phyloP scores from a whole-genome alignment of 495 filamentous ascomycete species.

The Xylaria telfairii region DNA sequence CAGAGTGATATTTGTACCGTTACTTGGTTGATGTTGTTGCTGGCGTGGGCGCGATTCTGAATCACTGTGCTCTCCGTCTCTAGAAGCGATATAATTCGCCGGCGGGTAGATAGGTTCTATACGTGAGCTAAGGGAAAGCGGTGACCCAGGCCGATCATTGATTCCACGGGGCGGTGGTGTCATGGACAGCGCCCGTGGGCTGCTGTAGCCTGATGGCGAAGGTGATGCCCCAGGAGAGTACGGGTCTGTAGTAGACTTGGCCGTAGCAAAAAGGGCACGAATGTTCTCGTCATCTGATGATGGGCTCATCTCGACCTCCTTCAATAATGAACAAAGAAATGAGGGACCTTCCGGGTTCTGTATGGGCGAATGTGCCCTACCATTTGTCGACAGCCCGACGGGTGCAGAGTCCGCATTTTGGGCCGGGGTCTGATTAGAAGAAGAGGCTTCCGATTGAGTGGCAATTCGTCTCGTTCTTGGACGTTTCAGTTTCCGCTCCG shows the following conservation, averaged over 20 bases:
- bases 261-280: conserved; percentile 50
- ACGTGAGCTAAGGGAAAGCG: conserved; percentile 69
- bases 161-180: conserved; percentile 72
- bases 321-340: conserved; percentile 82
- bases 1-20: conserved; percentile 26
- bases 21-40: conserved; percentile 19
- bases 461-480: conserved; percentile 67
- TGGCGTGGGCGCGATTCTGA: conserved; percentile 46
- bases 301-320: conserved; percentile 81
- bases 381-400: conserved; percentile 40
- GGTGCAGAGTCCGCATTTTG: conserved; percentile 45
- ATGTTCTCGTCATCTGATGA: conserved; percentile 59
- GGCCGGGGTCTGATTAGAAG: conserved; percentile 52
- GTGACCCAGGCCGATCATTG: conserved; percentile 68
- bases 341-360: conserved; percentile 51
- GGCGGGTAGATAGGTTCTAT: conserved; percentile 67
- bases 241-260: conserved; percentile 55
- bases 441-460: conserved; percentile 44
- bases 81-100: conserved; percentile 64
- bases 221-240: conserved; percentile 81
- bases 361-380: conserved; percentile 38
- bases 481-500: conserved; percentile 81
- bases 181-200: conserved; percentile 70
- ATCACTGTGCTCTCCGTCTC: conserved; percentile 53
- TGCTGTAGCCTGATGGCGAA: conserved; percentile 67